These are phyloP conservation scores for Xylaria sp. DNA, from an alignment of 2,329 filamentous ascomycete genomes.

Conservation along the genomic window DNA sequence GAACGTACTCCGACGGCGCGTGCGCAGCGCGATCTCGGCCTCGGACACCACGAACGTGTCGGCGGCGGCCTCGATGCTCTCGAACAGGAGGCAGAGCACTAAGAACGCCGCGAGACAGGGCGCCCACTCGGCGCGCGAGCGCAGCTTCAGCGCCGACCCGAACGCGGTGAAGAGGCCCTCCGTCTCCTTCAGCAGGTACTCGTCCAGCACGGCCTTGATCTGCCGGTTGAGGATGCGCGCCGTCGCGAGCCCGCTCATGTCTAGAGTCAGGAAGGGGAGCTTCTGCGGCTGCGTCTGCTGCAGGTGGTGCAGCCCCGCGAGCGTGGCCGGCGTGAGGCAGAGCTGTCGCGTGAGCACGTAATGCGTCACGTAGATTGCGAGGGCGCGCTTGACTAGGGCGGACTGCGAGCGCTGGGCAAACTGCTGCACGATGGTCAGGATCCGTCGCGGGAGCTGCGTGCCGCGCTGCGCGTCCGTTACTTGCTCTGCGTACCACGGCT, in stretches of 20 bases:
- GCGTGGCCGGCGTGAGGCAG: slow-evolving; percentile 59
- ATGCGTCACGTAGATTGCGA: slow-evolving; percentile 66
- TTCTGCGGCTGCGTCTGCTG: slow-evolving; percentile 59
- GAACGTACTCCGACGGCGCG: slow-evolving; percentile 41
- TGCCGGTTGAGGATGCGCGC: slow-evolving; percentile 66
- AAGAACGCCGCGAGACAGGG: slow-evolving; percentile 68
- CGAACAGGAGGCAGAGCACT: slow-evolving; percentile 69
- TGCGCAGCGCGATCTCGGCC: slow-evolving; percentile 61
- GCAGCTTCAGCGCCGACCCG: slow-evolving; percentile 64
- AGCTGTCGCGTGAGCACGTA: slow-evolving; percentile 68
- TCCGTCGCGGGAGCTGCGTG: slow-evolving; percentile 58
- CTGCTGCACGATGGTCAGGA: slow-evolving; percentile 60
- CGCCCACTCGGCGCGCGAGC: slow-evolving; percentile 65
- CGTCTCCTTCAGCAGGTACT: slow-evolving; percentile 64
- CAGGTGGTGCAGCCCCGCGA: slow-evolving; percentile 54
- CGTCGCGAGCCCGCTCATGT: slow-evolving; percentile 49
- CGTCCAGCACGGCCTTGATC: slow-evolving; percentile 67
- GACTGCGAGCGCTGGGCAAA: slow-evolving; percentile 57
- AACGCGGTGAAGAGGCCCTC: slow-evolving; percentile 64
- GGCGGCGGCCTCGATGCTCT: slow-evolving; percentile 64
- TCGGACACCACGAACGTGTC: slow-evolving; percentile 64
- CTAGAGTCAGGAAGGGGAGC: not conserved
- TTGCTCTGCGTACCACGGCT: slow-evolving; percentile 61
- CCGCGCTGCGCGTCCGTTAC: slow-evolving; percentile 60
- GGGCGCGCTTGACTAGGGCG: slow-evolving; percentile 63